Base-by-base conservation (phyloP, 2,329 filamentous ascomycete species). In the Botrytis pseudocinerea region DNA sequence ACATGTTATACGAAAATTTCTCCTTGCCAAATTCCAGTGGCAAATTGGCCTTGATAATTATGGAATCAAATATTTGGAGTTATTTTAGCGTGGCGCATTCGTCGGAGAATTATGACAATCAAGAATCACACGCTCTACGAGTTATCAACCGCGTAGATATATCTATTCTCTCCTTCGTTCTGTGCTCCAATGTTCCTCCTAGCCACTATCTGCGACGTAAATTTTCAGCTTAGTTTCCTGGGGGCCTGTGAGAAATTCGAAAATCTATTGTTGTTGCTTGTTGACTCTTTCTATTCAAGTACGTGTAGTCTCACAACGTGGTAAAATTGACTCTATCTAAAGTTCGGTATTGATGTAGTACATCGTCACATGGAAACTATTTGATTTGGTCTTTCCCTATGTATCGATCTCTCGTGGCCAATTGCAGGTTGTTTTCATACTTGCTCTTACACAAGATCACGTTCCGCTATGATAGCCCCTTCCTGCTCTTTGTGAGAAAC, bases 291-390 rank as follows among this genome's bases (percentile, higher is more conserved):
- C 25, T 60, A 38, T 18, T 28, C 28, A n/a, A 48, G 35, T 40
- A n/a, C 7, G 12, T 18, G 54, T 32, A 32, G 48, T 46, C 14
- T 38, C 42, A 40, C 25, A 40, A 32, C 32, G 32, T 32, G 32
- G 32, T 4, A 32, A 32, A 32, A 32, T 2, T 32, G 32, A 32
- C 28, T 68, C 9, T n/a, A 10, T 28, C 32, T n/a, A 44, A 57
- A 32, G 32, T 22, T 68, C 42, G 68, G 32, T 51, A n/a, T 48
- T 25, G 54, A 51, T 32, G 42, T 72, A 38, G 62, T 68, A 59
- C 40, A 69, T 72, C 25, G 32, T 42, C 62, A 48, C 51, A 38
- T 22, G 12, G 40, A 69, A 59, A 44, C 38, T 20, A 38, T 32
- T 54, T 57, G n/a, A 44, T 42, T 18, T 54, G 48, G 40, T 2